These are phyloP conservation scores for Myxozyma geophila DNA, from an alignment of 805 yeast species.

Conservation along the genomic window DNA sequence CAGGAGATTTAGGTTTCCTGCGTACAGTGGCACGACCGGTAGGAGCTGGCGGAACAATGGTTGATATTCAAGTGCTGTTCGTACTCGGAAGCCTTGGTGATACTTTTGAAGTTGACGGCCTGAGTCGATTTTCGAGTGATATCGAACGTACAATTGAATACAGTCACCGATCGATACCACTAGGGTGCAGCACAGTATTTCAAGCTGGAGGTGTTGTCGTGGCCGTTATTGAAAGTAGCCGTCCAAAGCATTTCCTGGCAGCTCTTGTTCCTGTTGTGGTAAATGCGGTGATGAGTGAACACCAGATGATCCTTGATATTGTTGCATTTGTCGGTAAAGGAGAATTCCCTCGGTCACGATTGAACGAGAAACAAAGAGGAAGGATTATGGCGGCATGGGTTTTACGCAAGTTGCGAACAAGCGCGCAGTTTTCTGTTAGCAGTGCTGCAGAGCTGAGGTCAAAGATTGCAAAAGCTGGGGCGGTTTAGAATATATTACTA, in stretches of 20 bases:
- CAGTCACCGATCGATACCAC: conserved; percentile 51
- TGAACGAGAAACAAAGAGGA: conserved; percentile 78
- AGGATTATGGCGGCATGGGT: conserved; percentile 64
- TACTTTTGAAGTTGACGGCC: conserved; percentile 88
- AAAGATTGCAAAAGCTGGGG: conserved; percentile 7
- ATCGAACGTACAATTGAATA: conserved; percentile 70
- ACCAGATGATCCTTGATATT: conserved; percentile 80
- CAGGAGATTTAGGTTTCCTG: conserved; percentile 93
- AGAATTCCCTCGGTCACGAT: conserved; percentile 67
- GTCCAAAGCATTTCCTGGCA: conserved; percentile 57
- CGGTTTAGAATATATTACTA: not conserved
- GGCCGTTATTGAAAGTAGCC: conserved; percentile 68
- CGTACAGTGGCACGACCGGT: conserved; percentile 64
- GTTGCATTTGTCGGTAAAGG: conserved; percentile 75
- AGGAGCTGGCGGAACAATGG: conserved; percentile 47
- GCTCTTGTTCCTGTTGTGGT: conserved; percentile 83
- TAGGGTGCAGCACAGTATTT: conserved; percentile 62
- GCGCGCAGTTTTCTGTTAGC: conserved; percentile 37
- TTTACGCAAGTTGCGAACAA: conserved; percentile 49
- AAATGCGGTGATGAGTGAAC: conserved; percentile 74
- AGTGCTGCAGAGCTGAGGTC: conserved; percentile 1
- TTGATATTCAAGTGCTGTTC: conserved; percentile 74
- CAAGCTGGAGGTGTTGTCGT: conserved; percentile 81
- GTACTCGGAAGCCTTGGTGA: conserved; percentile 83
- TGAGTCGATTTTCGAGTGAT: conserved; percentile 88